Evolutionary conservation across 2,329 filamentous ascomycete genomes (phyloP), one percentile per base, ranked within the genome.

Genomic region (Diaporthe aspalathi): DNA sequence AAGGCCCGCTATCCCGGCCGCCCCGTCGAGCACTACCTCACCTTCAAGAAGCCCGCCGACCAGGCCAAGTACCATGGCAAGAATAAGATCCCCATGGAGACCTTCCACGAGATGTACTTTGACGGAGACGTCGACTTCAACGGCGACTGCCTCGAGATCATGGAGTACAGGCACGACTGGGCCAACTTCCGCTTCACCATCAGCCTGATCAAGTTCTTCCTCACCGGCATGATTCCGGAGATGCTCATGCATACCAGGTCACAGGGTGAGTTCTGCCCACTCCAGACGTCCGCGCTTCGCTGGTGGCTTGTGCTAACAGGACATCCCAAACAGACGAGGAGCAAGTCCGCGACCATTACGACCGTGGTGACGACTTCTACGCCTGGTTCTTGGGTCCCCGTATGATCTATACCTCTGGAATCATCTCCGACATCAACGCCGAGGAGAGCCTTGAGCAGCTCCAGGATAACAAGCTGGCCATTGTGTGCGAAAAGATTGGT

Each of bases 71-170:
- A 94, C 84, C 87, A 88, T 76, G 93, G 93, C 81, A 88, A 88
- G 82, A 93, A 89, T 84, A 95, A 93, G 85, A 94, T 96, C 73
- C 92, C 94, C 68, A 92, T 97, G 87, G 92, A 97, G 86, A 97
- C 94, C 29, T 98, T 98, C 87, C 91, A 97, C 81, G 95, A 98
- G 84, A 97, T 95, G 92, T 98, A 98, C 88, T 97, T 98, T 83
- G 92, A 96, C 79, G 94, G 94, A 72, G 91, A 97, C 71, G 94
- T 97, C 74, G 94, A 97, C 77, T 95, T 98, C 88, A 98, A 97
- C 82, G 95, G 94, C 71, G 96, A 98, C 83, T 90, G 88, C 78
- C 88, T 98, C 74, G 95, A 98, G 80, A 87, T 93, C 60, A 84
- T 98, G 83, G 96, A 98, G 84, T 96, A 96, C 86, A 89, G 96